Base-by-base conservation (phyloP, 2,329 filamentous ascomycete species). In the Colletotrichum orbiculare region DNA sequence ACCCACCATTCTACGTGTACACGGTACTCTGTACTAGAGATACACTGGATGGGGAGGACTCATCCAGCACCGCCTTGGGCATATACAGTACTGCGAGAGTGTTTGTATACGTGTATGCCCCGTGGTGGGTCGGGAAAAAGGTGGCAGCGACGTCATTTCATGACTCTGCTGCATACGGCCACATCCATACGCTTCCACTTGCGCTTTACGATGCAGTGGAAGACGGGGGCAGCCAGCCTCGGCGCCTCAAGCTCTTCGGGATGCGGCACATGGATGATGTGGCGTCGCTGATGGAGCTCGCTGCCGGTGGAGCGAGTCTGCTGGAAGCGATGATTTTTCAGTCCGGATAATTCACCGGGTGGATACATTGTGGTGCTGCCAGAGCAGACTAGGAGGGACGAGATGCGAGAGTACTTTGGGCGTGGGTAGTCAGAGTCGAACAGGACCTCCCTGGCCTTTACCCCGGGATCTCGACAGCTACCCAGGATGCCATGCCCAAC, bases 371-470 rank as follows among this genome's bases (percentile, higher is more conserved):
- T 57, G 53, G 63, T 57, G 58, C 37, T 54, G 42, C 49, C 54
- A 53, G 60, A 42, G 25, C 25, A 25, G 25, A 25, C 17, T 17
- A 3, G 25, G 25, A 25, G 25, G 25, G 25, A 25, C 54, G 60
- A 66, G 54, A 66, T 66, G 60, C 48, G 11, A 60, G 54, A 64
- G 64, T 64, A 66, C 60, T 50, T 60, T 60, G 41, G 11, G 13
- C 10, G 48, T 45, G 63, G 47, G 63, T 62, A 60, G 25, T 39
- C 49, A 25, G 38, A 17, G 25, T 60, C 48, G 41, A 59, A 35
- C 55, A 43, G 43, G 39, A 48, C 25, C 46, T 56, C 46, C 57
- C 37, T 52, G 41, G 54, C 41, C 52, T 49, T 57, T 66, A 56
- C 63, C 63, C 63, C 63, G 58, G 59, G 53, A 66, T 63, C 53